Evolutionary conservation across 2,329 filamentous ascomycete species (phyloP), one percentile per base, ranked within the genome.

Genomic region (Periconia macrospinosa): DNA sequence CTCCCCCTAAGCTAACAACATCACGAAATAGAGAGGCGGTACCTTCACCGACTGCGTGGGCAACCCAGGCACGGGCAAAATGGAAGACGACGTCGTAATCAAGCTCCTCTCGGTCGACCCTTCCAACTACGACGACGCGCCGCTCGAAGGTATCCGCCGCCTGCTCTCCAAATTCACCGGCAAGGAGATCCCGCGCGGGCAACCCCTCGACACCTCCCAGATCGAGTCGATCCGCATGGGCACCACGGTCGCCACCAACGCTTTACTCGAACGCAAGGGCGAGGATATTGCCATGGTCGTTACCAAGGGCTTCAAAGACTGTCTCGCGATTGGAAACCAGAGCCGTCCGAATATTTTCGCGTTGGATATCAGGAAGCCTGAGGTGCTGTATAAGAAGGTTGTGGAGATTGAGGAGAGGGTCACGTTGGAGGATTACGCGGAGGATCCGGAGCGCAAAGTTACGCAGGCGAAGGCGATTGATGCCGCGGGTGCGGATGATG

Each of bases 161-260:
- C 86, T 96, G 52, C 85, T 96, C 75, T 88, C 87, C 60, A 86
- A 85, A 63, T 95, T 95, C 73, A 85, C 86, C 2, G 81, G 83
- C 50, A 81, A 83, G 53, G 87, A 93, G 5, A 92, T 95, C 43
- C 90, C 90, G 3, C 86, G 92, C 45, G 91, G 91, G 23, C 80
- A 92, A 69, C 79, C 89, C 1, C 78, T 96, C 9, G 91, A 96
- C 72, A 96, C 92, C 1, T 84, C 86, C 17, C 78, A 86, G 67
- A 95, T 97, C 63, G 90, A 94, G 63, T 92, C 89, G 51, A 96
- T 97, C 70, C 88, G 92, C 45, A 97, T 97, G 92, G 92, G 92
- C 43, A 97, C 92, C 1, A 97, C 92, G 0, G 92, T 97, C 13
- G 92, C 92, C 10, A 97, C 92, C 0, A 97, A 97, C 72, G 92